Base-by-base conservation (phyloP, 352 stramenopile genomes). In the Blastocystis sp. region DNA sequence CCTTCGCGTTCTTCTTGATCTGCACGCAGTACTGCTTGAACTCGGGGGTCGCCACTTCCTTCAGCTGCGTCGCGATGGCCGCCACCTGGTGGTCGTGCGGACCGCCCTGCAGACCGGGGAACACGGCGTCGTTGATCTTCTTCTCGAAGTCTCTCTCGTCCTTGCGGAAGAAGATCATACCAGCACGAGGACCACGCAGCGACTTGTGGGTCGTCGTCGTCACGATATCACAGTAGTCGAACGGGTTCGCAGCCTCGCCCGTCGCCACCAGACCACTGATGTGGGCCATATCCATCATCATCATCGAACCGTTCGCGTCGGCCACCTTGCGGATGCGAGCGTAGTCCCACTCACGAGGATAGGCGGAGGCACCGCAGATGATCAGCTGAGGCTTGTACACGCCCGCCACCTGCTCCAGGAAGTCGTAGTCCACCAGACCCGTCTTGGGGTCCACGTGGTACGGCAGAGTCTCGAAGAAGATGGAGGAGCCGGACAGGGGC, bases 201-300 rank as follows among this genome's bases (percentile, higher is more conserved):
- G 92, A 96, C 93, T 99, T 99, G 93, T 99, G 97, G 14, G 96
- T 99, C 48, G 97, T 99, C 74, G 95, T 99, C 28, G 97, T 99
- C 3, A 99, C 97, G 28, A 99, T 92, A 92, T 99, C 97, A 81
- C 95, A 98, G 92, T 96, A 97, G 61, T 98, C 92, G 90, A 99
- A 99, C 14, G 97, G 97, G 91, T 91, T 97, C 10, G 90, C 90
- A 89, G 95, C 95, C 90, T 98, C 95, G 61, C 93, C 89, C n/a
- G 95, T 98, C 38, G 93, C 96, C 1, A 99, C 96, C 23, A 99
- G 92, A 66, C 97, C 97, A 66, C 93, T 97, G 91, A 98, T 98
- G 91, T 99, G 97, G 7, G 96, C 96, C 96, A 99, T 99, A 91
- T 99, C 97, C 90, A 96, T 98, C 93, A 99, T 97, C 38, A 99